These are phyloP conservation scores for Starmerella vaccinii DNA, from an alignment of 805 yeast species.

Conservation along the genomic window DNA sequence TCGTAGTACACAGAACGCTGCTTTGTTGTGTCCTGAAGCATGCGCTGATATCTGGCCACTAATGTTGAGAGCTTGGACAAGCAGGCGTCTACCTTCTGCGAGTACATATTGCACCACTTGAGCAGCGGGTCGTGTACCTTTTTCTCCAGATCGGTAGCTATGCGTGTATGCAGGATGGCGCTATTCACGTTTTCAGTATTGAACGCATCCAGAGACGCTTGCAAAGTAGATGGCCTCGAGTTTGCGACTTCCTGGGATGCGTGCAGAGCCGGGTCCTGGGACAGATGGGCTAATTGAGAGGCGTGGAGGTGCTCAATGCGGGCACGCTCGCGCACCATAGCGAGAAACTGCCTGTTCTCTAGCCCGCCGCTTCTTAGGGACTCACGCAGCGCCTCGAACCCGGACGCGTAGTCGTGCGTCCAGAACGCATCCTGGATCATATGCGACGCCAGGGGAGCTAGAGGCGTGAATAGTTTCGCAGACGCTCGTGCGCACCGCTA, in stretches of 20 bases:
- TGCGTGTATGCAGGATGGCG: conserved; percentile 45
- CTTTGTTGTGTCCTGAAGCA: conserved; percentile 38
- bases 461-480: not conserved
- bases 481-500: not conserved
- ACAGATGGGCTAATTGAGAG: conserved; percentile 38
- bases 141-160: conserved; percentile 48
- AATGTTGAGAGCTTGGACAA: conserved; percentile 42
- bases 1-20: conserved; percentile 53
- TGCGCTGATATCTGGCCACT: conserved; percentile 40
- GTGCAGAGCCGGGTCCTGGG: conserved; percentile 30
- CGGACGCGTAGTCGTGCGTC: conserved; percentile 31
- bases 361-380: conserved; percentile 42
- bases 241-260: not conserved
- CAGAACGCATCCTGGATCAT: conserved; percentile 29
- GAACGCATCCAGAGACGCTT: conserved; percentile 36
- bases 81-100: conserved; percentile 47
- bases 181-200: conserved; percentile 42
- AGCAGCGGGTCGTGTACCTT: conserved; percentile 57
- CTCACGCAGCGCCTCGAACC: conserved; percentile 30
- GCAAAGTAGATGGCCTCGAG: conserved; percentile 20
- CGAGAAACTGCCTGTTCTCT: conserved; percentile 58
- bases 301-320: conserved; percentile 60
- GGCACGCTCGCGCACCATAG: conserved; percentile 51
- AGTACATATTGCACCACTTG: conserved; percentile 62
- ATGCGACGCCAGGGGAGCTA: not conserved